Evolutionary conservation across 371 early-diverging fungal species (phyloP).

Genomic region (Apophysomyces sp.): DNA sequence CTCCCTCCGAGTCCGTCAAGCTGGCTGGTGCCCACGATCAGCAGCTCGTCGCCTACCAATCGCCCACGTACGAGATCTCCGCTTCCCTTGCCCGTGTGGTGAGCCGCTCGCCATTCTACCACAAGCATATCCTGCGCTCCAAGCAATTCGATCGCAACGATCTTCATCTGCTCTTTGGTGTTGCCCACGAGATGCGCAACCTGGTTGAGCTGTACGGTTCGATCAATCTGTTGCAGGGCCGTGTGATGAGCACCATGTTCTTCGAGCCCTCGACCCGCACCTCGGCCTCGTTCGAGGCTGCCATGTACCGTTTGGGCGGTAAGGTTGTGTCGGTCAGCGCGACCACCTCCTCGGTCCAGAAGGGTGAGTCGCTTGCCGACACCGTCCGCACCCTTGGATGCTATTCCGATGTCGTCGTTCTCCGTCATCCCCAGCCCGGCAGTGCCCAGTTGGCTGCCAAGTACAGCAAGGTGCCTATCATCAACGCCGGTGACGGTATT

Average conservation of each 20-base stretch:
- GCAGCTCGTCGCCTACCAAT: conserved; percentile 32
- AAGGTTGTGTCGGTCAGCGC: conserved; percentile 83
- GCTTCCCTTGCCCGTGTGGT: conserved; percentile 67
- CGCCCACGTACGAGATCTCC: conserved; percentile 51
- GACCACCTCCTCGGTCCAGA: conserved; percentile 85
- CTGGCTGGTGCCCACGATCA: conserved; percentile 40
- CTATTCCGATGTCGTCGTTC: conserved; percentile 89
- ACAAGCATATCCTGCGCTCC: conserved; percentile 87
- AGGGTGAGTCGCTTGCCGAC: conserved; percentile 94
- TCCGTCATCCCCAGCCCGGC: conserved; percentile 94
- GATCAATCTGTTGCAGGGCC: conserved; percentile 83
- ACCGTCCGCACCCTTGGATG: conserved; percentile 92
- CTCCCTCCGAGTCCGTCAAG: conserved; percentile 23
- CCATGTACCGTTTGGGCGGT: conserved; percentile 94
- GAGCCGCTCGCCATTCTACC: conserved; percentile 87
- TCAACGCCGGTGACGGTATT: conserved; percentile 96
- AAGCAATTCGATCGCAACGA: conserved; percentile 90
- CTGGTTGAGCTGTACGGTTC: conserved; percentile 87
- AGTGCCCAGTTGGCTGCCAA: conserved; percentile 83
- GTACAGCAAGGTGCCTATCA: conserved; percentile 87
- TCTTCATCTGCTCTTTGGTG: conserved; percentile 90
- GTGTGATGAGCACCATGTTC: conserved; percentile 93
- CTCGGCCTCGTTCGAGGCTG: conserved; percentile 89
- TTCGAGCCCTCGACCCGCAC: conserved; percentile 97
- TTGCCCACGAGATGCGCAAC: conserved; percentile 97